A percentile compares a stretch with the other conserved stretches of the same genome.
Evolutionary conservation across 129 eudicot genomes (phyloP).

Genomic region (Helianthus annuus): HanXRQr2.0-SUNRISE NC_035448.2:202224385-202224884

Average conservation of each 20-base stretch:
- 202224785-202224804: conserved; percentile 41
- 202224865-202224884: conserved; percentile 38
- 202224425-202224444: no score
- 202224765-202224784: conserved; percentile 48
- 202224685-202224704: conserved; percentile 4
- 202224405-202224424: no score
- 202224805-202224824: conserved; percentile 22
- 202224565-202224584: conserved; percentile 5
- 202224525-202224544: background rate
- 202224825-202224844: conserved; percentile 13
- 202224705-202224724: conserved; percentile 44
- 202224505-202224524: background rate
- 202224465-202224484: no score
- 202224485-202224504: background rate
- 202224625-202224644: conserved; percentile 38
- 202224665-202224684: no score
- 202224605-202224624: conserved; percentile 29
- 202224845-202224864: conserved; percentile 36
- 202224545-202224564: background rate
- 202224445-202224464: no score
- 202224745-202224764: conserved; percentile 50
- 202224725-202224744: conserved; percentile 49
- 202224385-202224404: no score
- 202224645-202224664: conserved; percentile 34
- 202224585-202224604: conserved; percentile 8